Evolutionary conservation across 345 rosid genomes (phyloP), one percentile per base, ranked within the genome.

Genomic region (Garcia nutans): DNA sequence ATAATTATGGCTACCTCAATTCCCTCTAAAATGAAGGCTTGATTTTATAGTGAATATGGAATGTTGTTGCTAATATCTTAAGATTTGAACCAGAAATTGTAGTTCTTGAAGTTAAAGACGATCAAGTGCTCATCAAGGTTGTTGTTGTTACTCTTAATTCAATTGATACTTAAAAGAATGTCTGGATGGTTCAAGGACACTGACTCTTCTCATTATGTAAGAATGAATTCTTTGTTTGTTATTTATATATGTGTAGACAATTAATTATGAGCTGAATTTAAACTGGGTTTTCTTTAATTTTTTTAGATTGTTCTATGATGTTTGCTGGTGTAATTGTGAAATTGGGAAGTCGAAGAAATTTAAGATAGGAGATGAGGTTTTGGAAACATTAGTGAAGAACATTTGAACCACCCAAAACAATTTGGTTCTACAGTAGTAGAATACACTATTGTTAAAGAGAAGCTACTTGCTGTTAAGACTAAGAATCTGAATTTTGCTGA

Each of bases 391-490:
- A 71, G 62, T 55, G 76, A 71, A 64, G 13, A 5, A 10, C 66
- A 71, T 52, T 23, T 71, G 22, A 31, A 22, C n/a, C n/a, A n/a
- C n/a, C n/a, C n/a, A n/a, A n/a, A n/a, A n/a, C n/a, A n/a, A n/a
- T n/a, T n/a, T n/a, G 80, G 80, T 8, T 37, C 76, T 8, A n/a
- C n/a, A n/a, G 64, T 77, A 19, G 76, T 76, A 0, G 76, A 77
- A 74, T 77, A 77, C 65, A 77, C 80, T 23, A 76, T 72, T 19
- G 80, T 76, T 49, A 74, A 76, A 42, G 79, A 76, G 74, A 76
- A 41, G 69, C 26, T 76, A 5, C 33, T 76, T 64, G 70, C 80
- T 71, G 70, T 52, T 71, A 71, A 77, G 31, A 75, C 75, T 26
- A 77, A 71, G 31, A 76, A 71, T 7, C 71, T 77, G 31, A 64